Evolutionary conservation across 1,139 yeast genomes (phyloP), one percentile per base, ranked within the genome.

Genomic region (Saccharomycopsis crataegensis): DNA sequence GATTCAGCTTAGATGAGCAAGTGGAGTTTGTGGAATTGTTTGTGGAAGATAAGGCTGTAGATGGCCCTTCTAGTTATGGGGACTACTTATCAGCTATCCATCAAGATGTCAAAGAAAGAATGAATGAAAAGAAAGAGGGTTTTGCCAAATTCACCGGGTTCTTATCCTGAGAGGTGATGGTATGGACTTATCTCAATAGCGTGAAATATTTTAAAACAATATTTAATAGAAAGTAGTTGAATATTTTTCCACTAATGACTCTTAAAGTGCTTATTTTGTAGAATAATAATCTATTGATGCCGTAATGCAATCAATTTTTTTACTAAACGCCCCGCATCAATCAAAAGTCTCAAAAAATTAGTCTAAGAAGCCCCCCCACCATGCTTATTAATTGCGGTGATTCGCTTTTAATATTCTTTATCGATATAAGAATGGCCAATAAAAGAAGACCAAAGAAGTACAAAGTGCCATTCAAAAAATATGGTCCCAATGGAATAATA

Each of bases 381-480:
- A 4, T 22, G 28, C 28, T 22, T 22, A 22, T 22, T 22, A 22
- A 22, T 22, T 4, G 28, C 4, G 28, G 28, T 22, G 28, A 22
- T 22, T 22, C 28, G n/a, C n/a, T 4, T 22, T 22, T 22, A 22
- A 22, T 22, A 22, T 22, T 3, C 4, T 22, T 22, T 4, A 22
- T 22, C 28, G 28, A 22, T 3, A 22, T 22, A 22, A 22, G 28
- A 22, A 89, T 89, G 81, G 96, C 90, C 48, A 89, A 89, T 68
- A 89, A 89, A 69, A 71, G 91, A 65, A 76, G 96, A 67, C 90
- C 96, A 14, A 86, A 86, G 73, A 84, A 89, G 74, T 73, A 77
- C 55, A 82, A 84, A 66, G 82, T 85, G 62, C 86, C 93, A 46
- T 89, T 86, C 69, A 77, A 82, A 70, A 78, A 84, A 69, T 86